A percentile compares a stretch with the other conserved stretches of the same genome.
Evolutionary conservation across 2,329 filamentous ascomycete species (phyloP).

Genomic region (Beauveria sp.): DNA sequence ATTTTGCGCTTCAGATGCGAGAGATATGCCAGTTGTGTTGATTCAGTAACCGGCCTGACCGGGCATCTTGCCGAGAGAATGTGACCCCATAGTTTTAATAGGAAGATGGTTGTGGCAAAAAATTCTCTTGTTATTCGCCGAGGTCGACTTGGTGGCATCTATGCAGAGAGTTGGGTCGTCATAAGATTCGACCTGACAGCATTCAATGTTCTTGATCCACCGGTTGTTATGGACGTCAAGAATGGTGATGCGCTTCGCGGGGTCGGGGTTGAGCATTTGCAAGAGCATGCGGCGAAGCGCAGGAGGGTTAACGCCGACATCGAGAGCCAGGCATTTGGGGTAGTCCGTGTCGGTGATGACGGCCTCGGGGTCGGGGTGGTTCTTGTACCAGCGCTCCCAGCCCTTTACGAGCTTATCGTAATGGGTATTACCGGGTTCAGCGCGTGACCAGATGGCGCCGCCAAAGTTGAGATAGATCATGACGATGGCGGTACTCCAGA

Average conservation of each 20-base stretch:
- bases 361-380: constrained; percentile 36
- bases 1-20: background rate
- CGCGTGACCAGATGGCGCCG: constrained; percentile 67
- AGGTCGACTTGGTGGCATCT: constrained; percentile 52
- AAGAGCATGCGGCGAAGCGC: constrained; percentile 64
- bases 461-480: constrained; percentile 70
- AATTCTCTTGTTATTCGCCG: constrained; percentile 40
- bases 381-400: constrained; percentile 61
- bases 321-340: constrained; percentile 58
- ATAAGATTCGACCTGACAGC: constrained; percentile 67
- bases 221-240: constrained; percentile 59
- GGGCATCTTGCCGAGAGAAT: constrained; percentile 49
- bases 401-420: constrained; percentile 59
- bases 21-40: background rate
- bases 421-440: constrained; percentile 46
- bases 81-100: constrained; percentile 34
- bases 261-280: constrained; percentile 77
- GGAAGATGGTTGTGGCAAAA: constrained; percentile 54
- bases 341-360: constrained; percentile 51
- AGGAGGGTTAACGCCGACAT: constrained; percentile 57
- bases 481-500: constrained; percentile 80
- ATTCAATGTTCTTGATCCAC: constrained; percentile 70
- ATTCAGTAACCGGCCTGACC: constrained; percentile 46
- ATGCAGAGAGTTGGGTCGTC: constrained; percentile 55
- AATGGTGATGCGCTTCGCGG: constrained; percentile 62